Evolutionary conservation across 108 stramenopile genomes (phyloP).

Genomic region (Cyclotella cryptica): DNA sequence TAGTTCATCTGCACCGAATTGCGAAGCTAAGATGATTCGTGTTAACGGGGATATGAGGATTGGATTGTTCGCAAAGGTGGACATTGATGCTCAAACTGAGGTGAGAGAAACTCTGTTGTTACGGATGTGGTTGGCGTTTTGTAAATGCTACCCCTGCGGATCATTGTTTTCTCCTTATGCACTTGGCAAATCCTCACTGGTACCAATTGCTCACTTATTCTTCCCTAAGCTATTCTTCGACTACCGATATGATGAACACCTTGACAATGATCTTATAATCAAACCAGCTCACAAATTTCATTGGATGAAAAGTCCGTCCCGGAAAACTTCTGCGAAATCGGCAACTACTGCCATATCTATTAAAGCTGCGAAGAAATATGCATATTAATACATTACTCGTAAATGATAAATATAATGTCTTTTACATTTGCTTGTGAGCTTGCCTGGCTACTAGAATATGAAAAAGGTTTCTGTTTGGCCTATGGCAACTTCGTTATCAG

Average conservation of each 20-base stretch:
- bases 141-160: no score
- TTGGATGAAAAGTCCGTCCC: constrained; percentile 58
- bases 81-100: constrained; percentile 78
- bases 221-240: constrained; percentile 62
- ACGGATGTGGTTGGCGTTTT: no score
- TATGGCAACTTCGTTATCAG: no score
- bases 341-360: not conserved
- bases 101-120: constrained; percentile 17
- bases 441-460: no score
- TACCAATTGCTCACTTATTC: not conserved
- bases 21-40: constrained; percentile 60
- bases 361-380: constrained; percentile 22
- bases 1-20: constrained; percentile 68
- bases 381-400: not conserved
- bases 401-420: not conserved
- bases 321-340: not conserved
- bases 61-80: constrained; percentile 80
- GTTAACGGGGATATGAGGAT: constrained; percentile 85
- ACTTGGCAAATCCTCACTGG: not conserved
- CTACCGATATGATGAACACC: constrained; percentile 58
- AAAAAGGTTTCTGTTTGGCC: no score
- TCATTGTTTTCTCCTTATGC: no score
- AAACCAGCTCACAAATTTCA: constrained; percentile 58
- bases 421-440: not conserved
- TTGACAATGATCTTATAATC: constrained; percentile 65